Percentiles rank a stretch among this genome's conserved stretches.
These are phyloP conservation scores for Starmera amethionina DNA, from an alignment of 805 yeast genomes.

Conservation along the genomic window DNA sequence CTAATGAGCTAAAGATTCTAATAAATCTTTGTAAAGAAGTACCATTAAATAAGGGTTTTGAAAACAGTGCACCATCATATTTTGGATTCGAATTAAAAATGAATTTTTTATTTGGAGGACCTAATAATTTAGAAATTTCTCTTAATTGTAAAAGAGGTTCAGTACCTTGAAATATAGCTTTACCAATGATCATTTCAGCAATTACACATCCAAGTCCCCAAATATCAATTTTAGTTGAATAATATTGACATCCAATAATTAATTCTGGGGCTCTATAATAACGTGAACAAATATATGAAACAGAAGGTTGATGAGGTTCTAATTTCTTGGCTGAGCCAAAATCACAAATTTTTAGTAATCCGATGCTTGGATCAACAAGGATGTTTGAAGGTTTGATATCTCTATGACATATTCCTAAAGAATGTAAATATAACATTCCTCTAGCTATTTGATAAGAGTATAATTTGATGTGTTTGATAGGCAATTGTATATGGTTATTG, in stretches of 20 bases:
- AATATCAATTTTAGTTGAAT: slow-evolving; percentile 86
- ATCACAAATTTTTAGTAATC: slow-evolving; percentile 69
- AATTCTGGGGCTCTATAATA: slow-evolving; percentile 96
- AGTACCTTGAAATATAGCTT: slow-evolving; percentile 92
- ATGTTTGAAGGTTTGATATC: slow-evolving; percentile 81
- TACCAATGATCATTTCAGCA: slow-evolving; percentile 88
- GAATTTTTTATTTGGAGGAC: slow-evolving; percentile 74
- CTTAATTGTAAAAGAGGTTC: slow-evolving; percentile 82
- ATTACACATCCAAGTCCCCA: slow-evolving; percentile 98
- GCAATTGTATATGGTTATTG: slow-evolving; percentile 49
- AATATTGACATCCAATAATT: slow-evolving; percentile 80
- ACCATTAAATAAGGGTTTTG: slow-evolving; percentile 52
- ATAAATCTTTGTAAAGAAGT: slow-evolving; percentile 46
- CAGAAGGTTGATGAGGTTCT: slow-evolving; percentile 76
- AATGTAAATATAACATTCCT: slow-evolving; percentile 75
- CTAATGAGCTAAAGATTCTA: slow-evolving; percentile 65
- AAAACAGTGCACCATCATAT: slow-evolving; percentile 66
- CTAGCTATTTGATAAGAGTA: slow-evolving; percentile 74
- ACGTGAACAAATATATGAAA: slow-evolving; percentile 91
- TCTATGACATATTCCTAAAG: slow-evolving; percentile 73
- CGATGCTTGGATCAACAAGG: slow-evolving; percentile 60
- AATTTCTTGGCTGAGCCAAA: slow-evolving; percentile 79
- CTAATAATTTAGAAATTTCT: slow-evolving; percentile 82
- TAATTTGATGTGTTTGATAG: slow-evolving; percentile 64
- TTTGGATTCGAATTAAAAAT: slow-evolving; percentile 66